Evolutionary conservation across 2,329 filamentous ascomycete species (phyloP).

Genomic region (Pseudopithomyces chartarum): DNA sequence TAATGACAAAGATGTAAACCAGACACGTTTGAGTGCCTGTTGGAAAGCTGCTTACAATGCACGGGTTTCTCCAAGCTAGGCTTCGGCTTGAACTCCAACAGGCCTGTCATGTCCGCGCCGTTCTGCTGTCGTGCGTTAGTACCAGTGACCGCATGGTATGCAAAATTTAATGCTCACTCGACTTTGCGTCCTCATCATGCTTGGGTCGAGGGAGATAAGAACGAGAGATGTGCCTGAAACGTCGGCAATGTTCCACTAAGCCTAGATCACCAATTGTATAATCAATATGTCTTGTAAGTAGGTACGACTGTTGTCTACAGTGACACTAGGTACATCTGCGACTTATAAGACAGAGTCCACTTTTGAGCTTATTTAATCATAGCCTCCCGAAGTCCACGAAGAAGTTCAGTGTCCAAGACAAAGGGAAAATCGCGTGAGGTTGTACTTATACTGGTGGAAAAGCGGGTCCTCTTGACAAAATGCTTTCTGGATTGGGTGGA

Average conservation of each 20-base stretch:
- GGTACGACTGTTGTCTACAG: too few relatives aligned
- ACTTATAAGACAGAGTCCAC: background rate
- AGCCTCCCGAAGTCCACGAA: too few relatives aligned
- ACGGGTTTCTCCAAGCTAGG: slow-evolving; percentile 26
- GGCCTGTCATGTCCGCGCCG: slow-evolving; percentile 1
- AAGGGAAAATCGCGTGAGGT: background rate
- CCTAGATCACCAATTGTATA: background rate
- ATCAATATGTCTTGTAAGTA: background rate
- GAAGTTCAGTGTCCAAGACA: background rate
- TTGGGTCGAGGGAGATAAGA: background rate
- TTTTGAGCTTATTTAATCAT: background rate
- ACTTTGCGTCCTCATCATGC: background rate
- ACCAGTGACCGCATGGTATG: background rate
- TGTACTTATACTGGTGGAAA: background rate
- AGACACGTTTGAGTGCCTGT: background rate
- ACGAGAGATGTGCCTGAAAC: background rate
- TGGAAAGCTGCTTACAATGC: background rate
- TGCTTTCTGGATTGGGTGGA: too few relatives aligned
- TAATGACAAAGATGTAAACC: background rate
- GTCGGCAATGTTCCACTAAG: background rate
- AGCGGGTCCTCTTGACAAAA: too few relatives aligned
- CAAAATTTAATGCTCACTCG: background rate
- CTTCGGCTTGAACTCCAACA: slow-evolving; percentile 26
- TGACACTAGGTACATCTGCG: background rate
- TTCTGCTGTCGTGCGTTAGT: background rate